Evolutionary conservation across 2,329 filamentous ascomycete species (phyloP), one percentile per base, ranked within the genome.

Genomic region (Coleophoma eucalyptorum): DNA sequence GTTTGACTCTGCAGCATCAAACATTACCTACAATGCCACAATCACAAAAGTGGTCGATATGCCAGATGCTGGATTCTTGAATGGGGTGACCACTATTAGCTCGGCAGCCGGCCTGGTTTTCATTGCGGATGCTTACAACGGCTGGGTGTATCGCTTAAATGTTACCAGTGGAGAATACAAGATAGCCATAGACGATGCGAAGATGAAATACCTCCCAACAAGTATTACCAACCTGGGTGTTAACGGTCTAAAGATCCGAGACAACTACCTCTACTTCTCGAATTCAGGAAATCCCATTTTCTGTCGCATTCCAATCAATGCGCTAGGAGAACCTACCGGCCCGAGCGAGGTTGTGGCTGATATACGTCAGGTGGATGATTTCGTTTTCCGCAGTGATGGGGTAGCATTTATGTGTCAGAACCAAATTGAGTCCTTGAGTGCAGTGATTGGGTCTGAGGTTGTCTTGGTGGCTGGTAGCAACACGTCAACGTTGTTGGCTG

Each of bases 81-180:
- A 64, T 43, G 58, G 63, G 10, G 37, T 66, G 18, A 47, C 54
- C 6, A 54, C 50, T 5, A 42, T 66, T 10, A 55, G 58, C 4
- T 10, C 48, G 3, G 16, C 35, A 1, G 45, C 43, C 11, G 50
- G 46, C n/a, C 55, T 56, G 1, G 50, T 65, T 1, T 50, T 67
- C 4, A 52, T 60, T 12, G 54, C 62, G 0, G 65, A 68, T 49
- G 63, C 61, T 2, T 16, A 54, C 4, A 43, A 34, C 4, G 64
- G 66, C n/a, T 35, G 55, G 1, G 51, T 65, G 10, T 64, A 56
- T 54, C 52, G 59, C 19, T 40, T 69, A 6, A 53, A 68, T 40
- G 57, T 58, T 2, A 7, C 33, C 1, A 64, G 60, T 0, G 55
- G 58, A 5, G 43, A 55, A 3, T 54, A 50, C 16, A 40, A 49